Percentiles rank a stretch among this genome's conserved stretches.
phyloP scores from a whole-genome alignment of 306 rosid species.

The Prinsepia uniflora region DNA sequence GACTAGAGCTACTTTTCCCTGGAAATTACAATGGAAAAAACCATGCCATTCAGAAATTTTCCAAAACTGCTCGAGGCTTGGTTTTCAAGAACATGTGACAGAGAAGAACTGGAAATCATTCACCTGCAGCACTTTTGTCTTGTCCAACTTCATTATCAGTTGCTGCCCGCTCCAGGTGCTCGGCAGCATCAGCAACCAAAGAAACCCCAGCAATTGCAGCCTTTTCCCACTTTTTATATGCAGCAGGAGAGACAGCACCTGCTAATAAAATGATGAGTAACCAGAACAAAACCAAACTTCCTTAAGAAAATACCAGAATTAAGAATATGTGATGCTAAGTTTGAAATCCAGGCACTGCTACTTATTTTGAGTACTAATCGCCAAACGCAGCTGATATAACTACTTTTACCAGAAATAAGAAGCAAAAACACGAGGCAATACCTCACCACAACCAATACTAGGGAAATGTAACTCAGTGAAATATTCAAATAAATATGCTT shows the following conservation, averaged over 20 bases:
- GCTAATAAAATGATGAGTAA: conserved; percentile 23
- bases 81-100: conserved; percentile 11
- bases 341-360: background rate
- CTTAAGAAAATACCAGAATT: background rate
- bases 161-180: conserved; percentile 80
- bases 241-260: conserved; percentile 63
- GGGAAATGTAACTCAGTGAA: background rate
- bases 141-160: conserved; percentile 52
- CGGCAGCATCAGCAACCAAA: conserved; percentile 99
- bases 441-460: background rate
- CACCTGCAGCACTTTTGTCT: conserved; percentile 55
- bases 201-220: conserved; percentile 99
- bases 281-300: conserved; percentile 7
- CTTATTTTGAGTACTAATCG: background rate
- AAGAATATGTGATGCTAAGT: background rate
- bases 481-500: background rate
- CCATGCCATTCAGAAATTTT: conserved; percentile 18
- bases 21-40: conserved; percentile 31
- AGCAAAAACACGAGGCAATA: conserved; percentile 3
- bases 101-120: conserved; percentile 14
- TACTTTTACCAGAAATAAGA: background rate
- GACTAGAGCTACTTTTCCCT: conserved; percentile 53
- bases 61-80: conserved; percentile 12
- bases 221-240: conserved; percentile 95
- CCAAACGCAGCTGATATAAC: background rate